Base-by-base conservation (phyloP, 1,284 basidiomycete species). In the Leccinum solheimii region DNA sequence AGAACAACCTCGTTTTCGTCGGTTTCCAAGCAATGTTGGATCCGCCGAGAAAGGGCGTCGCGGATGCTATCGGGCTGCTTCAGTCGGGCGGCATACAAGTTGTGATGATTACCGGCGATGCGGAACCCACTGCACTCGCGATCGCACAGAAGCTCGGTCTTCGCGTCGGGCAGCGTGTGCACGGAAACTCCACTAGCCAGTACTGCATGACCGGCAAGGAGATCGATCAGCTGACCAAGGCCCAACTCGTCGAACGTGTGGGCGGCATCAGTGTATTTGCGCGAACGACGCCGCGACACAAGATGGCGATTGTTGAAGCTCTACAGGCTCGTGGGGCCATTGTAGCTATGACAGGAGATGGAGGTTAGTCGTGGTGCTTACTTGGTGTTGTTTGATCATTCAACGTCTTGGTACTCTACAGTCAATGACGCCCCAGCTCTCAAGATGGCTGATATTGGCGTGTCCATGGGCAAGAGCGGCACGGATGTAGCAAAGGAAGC, bases 401-500 rank as follows among this genome's bases (percentile, higher is more conserved):
- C 30, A n/a, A 62, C 45, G 6, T 48, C 32, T 19, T 9, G 34
- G 4, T 34, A 8, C 8, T 13, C 4, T 13, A 30, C 62, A 91
- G 97, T 99, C 11, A 98, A 99, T 73, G 97, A 99, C 70, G 95
- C 97, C 0, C 96, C 96, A 5, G 96, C 96, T 19, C 80, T 98
- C 64, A 97, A 97, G 77, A 95, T 96, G 92, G 96, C 97, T 3
- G 96, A 98, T 72, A 98, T 99, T 68, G 97, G 97, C 23, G 89
- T 99, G 56, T 92, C 93, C 45, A 98, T 99, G 96, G 97, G 97
- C 61, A 93, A 91, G 76, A 92, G 91, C 62, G 97, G 96, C 3
- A 98, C 97, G 3, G 97, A 99, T 72, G 97, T 99, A 7, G 96
- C 97, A 27, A 98, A 98, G 77, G 96, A 98, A 78, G 96, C 97